phyloP scores from a whole-genome alignment of 306 rosid genomes.

The Amphicarpaea edgeworthii region DNA sequence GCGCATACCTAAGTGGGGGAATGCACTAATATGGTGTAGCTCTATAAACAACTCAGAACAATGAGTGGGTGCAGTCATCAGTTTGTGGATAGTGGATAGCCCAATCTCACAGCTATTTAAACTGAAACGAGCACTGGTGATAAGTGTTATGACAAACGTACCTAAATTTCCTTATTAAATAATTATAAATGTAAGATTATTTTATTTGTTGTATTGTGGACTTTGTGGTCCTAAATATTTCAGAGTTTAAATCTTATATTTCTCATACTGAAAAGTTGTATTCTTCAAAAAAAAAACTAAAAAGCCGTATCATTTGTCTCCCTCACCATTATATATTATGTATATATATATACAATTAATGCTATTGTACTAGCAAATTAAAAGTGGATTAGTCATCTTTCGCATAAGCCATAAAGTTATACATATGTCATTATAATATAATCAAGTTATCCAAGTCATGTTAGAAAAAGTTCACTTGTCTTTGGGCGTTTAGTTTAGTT shows the following conservation, averaged over 20 bases:
- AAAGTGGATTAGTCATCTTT: neutral
- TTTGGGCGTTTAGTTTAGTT: neutral
- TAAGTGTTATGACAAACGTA: neutral
- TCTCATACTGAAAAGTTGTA: neutral
- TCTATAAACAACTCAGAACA: slow-evolving; percentile 23
- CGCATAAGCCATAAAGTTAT: neutral
- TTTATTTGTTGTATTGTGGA: neutral
- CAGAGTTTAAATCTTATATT: neutral
- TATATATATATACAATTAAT: too few relatives aligned
- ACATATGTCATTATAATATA: neutral
- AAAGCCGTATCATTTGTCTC: too few relatives aligned
- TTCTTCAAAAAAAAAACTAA: too few relatives aligned
- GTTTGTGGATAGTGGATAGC: slow-evolving; percentile 28
- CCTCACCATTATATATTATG: too few relatives aligned
- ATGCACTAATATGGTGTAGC: slow-evolving; percentile 15
- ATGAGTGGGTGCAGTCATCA: slow-evolving; percentile 31
- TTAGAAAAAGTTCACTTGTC: neutral
- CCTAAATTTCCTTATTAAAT: slow-evolving; percentile 12
- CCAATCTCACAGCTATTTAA: slow-evolving; percentile 14
- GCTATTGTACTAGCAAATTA: neutral
- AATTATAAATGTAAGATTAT: neutral
- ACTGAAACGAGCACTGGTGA: neutral
- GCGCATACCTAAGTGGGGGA: slow-evolving; percentile 3
- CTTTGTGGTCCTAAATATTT: slow-evolving; percentile 19
- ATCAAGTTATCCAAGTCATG: slow-evolving; percentile 6